A percentile compares a stretch with the other conserved stretches of the same genome.
Evolutionary conservation across 345 rosid species (phyloP).

Genomic region (Carallia brachiata): DNA sequence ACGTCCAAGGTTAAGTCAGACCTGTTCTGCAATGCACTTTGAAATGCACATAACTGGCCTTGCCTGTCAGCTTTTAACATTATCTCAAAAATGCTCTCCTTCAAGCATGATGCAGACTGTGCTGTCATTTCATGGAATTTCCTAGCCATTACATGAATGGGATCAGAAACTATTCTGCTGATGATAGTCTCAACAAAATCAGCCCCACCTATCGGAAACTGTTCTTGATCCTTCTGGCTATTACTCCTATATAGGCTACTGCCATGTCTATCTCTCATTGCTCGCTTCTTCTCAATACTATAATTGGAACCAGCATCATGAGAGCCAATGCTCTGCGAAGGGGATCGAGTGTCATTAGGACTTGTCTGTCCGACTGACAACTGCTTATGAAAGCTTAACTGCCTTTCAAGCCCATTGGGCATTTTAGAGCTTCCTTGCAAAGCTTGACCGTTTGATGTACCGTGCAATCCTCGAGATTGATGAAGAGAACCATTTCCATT

Average conservation of each 20-base stretch:
- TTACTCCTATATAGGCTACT: slow-evolving; percentile 56
- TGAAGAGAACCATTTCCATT: slow-evolving; percentile 62
- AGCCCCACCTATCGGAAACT: slow-evolving; percentile 52
- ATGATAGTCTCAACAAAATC: slow-evolving; percentile 69
- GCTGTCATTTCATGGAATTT: slow-evolving; percentile 75
- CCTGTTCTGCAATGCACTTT: slow-evolving; percentile 56
- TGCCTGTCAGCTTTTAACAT: slow-evolving; percentile 66
- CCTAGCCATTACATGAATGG: slow-evolving; percentile 69
- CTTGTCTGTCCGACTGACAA: slow-evolving; percentile 29
- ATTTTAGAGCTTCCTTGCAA: slow-evolving; percentile 53
- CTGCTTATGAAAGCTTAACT: slow-evolving; percentile 62
- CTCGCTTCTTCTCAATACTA: slow-evolving; percentile 60
- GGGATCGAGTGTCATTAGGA: slow-evolving; percentile 53
- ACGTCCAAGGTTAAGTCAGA: slow-evolving; percentile 61
- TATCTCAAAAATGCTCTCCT: slow-evolving; percentile 71
- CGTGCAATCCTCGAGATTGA: slow-evolving; percentile 51
- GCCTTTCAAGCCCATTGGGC: slow-evolving; percentile 60
- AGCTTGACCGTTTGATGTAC: slow-evolving; percentile 46
- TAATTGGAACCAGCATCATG: slow-evolving; percentile 60
- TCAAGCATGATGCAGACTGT: slow-evolving; percentile 54
- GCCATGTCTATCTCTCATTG: slow-evolving; percentile 50
- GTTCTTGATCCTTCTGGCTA: slow-evolving; percentile 58
- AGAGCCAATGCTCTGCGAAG: slow-evolving; percentile 63
- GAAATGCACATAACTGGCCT: slow-evolving; percentile 47
- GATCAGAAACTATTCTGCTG: slow-evolving; percentile 66